phyloP scores from a whole-genome alignment of 2,329 filamentous ascomycete genomes.

The Pseudogymnoascus sp. region DNA sequence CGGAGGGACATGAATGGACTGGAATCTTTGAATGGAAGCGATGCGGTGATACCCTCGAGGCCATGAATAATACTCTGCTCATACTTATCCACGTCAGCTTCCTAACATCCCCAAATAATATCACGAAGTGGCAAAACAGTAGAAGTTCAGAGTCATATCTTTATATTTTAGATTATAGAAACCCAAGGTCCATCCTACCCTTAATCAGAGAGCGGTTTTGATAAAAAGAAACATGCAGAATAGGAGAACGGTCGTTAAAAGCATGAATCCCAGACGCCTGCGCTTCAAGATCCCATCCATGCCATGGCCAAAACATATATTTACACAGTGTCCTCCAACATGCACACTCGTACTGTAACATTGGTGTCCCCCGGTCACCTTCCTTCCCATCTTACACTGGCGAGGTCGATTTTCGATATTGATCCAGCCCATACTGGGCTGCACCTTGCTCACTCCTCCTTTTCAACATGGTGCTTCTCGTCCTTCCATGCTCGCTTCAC shows the following conservation, averaged over 20 bases:
- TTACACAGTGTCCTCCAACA: not conserved
- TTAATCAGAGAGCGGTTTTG: not conserved
- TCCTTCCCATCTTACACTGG: not conserved
- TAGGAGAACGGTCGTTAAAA: constrained; percentile 5
- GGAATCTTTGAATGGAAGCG: not conserved
- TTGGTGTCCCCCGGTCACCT: not conserved
- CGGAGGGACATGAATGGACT: not conserved
- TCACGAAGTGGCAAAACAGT: not conserved
- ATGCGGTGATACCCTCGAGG: not conserved
- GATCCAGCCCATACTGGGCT: not conserved
- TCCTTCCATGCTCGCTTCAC: not conserved
- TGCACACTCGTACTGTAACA: not conserved
- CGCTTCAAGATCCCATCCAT: constrained; percentile 2
- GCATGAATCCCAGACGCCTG: constrained; percentile 8
- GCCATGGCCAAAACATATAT: constrained; percentile 7
- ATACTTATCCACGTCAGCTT: not conserved
- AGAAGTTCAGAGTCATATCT: not conserved
- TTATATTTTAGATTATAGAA: not conserved
- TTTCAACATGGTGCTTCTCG: not conserved
- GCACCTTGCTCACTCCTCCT: not conserved
- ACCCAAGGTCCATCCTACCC: not conserved
- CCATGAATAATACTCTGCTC: not conserved
- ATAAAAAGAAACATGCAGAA: constrained; percentile 7
- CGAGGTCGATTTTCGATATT: not conserved
- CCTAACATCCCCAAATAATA: not conserved